Conservation (phyloP, 2,329 filamentous ascomycete species). For the Rhinocladiella similis region DNA sequence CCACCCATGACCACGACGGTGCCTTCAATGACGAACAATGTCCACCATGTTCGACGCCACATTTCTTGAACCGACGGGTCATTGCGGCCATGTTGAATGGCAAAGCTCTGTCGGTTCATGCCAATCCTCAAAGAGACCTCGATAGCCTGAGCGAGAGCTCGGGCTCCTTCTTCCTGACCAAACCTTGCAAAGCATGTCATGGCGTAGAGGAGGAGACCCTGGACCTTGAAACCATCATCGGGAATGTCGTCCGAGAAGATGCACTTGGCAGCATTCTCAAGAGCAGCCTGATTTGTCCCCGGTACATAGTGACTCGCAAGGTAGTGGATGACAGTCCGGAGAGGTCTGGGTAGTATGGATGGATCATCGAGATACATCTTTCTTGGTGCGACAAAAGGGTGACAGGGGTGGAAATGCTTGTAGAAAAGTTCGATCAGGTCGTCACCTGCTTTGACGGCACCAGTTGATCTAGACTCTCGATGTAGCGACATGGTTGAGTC, state of each 20-base stretch:
- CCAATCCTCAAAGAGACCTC: slow-evolving; percentile 73
- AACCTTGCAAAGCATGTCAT: slow-evolving; percentile 38
- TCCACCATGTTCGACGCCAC: slow-evolving; percentile 91
- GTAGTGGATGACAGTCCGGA: slow-evolving; percentile 58
- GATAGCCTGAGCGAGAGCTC: slow-evolving; percentile 62
- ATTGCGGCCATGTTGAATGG: slow-evolving; percentile 43
- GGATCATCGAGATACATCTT: slow-evolving; percentile 35
- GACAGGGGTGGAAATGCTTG: slow-evolving; percentile 54
- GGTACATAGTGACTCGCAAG: slow-evolving; percentile 57
- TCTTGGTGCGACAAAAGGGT: slow-evolving; percentile 58
- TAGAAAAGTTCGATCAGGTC: slow-evolving; percentile 57
- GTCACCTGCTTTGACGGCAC: slow-evolving; percentile 5
- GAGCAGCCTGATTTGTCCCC: slow-evolving; percentile 34
- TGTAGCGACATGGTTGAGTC: slow-evolving; percentile 22
- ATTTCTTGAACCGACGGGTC: slow-evolving; percentile 75
- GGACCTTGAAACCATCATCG: slow-evolving; percentile 37
- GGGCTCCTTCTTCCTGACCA: slow-evolving; percentile 36
- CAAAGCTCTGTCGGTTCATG: slow-evolving; percentile 68
- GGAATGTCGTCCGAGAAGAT: slow-evolving; percentile 29
- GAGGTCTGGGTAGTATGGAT: slow-evolving; percentile 46
- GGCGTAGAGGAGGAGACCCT: slow-evolving; percentile 39
- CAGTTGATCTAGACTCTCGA: slow-evolving; percentile 14
- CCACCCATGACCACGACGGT: slow-evolving; percentile 72
- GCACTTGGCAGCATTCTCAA: slow-evolving; percentile 31
- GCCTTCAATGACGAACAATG: slow-evolving; percentile 75